Percentiles rank a stretch among this genome's conserved stretches.
Evolutionary conservation across 2,329 filamentous ascomycete genomes (phyloP).

Genomic region (Ophiostoma fasciatum): DNA sequence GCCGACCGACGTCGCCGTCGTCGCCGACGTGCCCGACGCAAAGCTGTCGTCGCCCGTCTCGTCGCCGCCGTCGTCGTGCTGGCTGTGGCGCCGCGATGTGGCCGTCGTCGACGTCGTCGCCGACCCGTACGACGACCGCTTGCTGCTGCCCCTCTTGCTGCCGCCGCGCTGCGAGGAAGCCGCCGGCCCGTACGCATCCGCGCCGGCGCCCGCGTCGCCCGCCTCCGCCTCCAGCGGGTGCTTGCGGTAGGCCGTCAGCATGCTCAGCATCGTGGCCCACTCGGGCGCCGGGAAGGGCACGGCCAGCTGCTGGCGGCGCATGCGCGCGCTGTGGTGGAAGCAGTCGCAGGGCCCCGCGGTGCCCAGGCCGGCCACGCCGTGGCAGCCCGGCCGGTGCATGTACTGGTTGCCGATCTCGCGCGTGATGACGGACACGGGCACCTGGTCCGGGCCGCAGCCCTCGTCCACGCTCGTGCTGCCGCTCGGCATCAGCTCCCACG

Average conservation of each 20-base stretch:
- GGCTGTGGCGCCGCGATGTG: conserved; percentile 6
- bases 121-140: conserved; percentile 11
- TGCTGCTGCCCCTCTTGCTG: conserved; percentile 6
- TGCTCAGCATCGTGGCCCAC: conserved; percentile 44
- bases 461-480: conserved; percentile 7
- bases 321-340: conserved; percentile 22
- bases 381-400: conserved; percentile 36
- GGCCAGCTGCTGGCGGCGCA: conserved; percentile 31
- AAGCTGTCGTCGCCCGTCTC: conserved; percentile 14
- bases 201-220: conserved; percentile 2
- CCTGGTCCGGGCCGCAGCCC: conserved; percentile 9
- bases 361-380: conserved; percentile 14
- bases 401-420: conserved; percentile 35
- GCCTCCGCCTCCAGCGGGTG: conserved; percentile 18
- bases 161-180: neutral
- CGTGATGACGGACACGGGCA: conserved; percentile 25
- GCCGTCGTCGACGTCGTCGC: conserved; percentile 4
- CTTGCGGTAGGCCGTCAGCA: conserved; percentile 36
- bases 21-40: conserved; percentile 12
- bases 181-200: conserved; percentile 1
- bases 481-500: conserved; percentile 30
- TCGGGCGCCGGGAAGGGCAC: conserved; percentile 43
- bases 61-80: conserved; percentile 14
- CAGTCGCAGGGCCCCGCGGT: conserved; percentile 38
- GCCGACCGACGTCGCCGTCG: no score